Evolutionary conservation across 2,329 filamentous ascomycete species (phyloP), one percentile per base, ranked within the genome.

Genomic region (Mariannaea elegans): DNA sequence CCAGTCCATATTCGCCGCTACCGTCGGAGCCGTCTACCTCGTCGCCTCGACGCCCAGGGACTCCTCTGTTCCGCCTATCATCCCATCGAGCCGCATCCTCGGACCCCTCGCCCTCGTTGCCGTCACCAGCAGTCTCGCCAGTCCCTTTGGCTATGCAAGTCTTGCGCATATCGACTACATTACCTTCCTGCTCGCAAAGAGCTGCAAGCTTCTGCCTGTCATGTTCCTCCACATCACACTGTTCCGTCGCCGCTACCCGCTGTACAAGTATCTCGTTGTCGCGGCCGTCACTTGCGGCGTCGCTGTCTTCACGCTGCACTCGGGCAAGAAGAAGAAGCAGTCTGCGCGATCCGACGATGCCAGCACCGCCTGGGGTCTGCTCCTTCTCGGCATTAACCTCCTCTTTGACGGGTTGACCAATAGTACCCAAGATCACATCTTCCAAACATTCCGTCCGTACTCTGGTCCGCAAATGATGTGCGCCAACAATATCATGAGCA

Each of bases 381-480:
- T 96, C 54, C 82, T 99, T 45, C 84, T 99, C 1, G 87, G 86
- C 42, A 89, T 98, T 73, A 99, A 99, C 76, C 83, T 99, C 50
- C 85, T 99, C 18, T 95, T 99, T 71, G 95, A 99, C 76, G 95
- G 95, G 65, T 83, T 99, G 53, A 98, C 94, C 59, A 99, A 99
- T 78, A 93, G 90, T 53, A 97, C 94, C 2, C 95, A 99, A 82
- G 95, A 99, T 77, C 89, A 97, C 77, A 93, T 99, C 76, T 97
- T 98, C 76, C 78, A 80, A 64, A 83, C 87, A 7, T 97, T 93
- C 78, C 87, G 87, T 65, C 88, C 90, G 13, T 97, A 95, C 75
- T 87, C 88, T 3, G 95, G 95, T 9, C 93, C 94, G 60, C 95
- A 99, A 84, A 99, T 99, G 95, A 99, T 99, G 95, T 96, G 94